Percentiles rank a stretch among this genome's conserved stretches.
Conservation (phyloP, 148 eudicot species). For the Silene latifolia region DNA sequence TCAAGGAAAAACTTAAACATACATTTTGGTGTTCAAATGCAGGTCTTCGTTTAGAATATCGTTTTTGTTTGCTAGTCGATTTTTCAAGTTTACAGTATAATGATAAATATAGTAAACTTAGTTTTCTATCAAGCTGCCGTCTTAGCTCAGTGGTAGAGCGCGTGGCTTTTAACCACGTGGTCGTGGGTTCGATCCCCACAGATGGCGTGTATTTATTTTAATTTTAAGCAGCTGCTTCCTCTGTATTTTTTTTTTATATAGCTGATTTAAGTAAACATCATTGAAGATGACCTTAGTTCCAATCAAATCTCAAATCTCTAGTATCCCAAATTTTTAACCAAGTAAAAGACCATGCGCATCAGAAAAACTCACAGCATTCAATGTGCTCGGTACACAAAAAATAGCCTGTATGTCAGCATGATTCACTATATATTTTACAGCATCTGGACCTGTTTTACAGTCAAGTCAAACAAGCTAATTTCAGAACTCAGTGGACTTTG, state of each 20-base stretch:
- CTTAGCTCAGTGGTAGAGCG: slow-evolving; percentile 86
- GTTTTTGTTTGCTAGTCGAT: background rate
- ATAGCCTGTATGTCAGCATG: slow-evolving; percentile 88
- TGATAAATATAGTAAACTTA: too few relatives aligned
- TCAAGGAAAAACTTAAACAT: background rate
- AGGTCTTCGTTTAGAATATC: too few relatives aligned
- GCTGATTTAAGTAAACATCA: background rate
- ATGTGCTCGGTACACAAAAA: slow-evolving; percentile 75
- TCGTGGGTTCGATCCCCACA: slow-evolving; percentile 90
- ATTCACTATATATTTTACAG: slow-evolving; percentile 83
- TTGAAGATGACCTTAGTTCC: background rate
- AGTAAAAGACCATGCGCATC: slow-evolving; percentile 5
- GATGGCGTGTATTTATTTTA: slow-evolving; percentile 37
- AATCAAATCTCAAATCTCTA: background rate
- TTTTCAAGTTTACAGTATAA: too few relatives aligned
- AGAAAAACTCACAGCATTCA: slow-evolving; percentile 64
- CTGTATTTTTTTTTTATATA: too few relatives aligned
- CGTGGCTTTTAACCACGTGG: slow-evolving; percentile 85
- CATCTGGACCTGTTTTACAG: slow-evolving; percentile 72
- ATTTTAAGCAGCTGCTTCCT: too few relatives aligned
- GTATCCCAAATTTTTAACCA: background rate
- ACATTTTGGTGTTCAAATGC: background rate
- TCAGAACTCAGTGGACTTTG: slow-evolving; percentile 12
- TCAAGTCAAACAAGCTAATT: slow-evolving; percentile 9
- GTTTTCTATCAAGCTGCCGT: slow-evolving; percentile 23